Evolutionary conservation across 495 filamentous ascomycete species (phyloP), one percentile per base, ranked within the genome.

Genomic region (Mytilinidion resinicola): DNA sequence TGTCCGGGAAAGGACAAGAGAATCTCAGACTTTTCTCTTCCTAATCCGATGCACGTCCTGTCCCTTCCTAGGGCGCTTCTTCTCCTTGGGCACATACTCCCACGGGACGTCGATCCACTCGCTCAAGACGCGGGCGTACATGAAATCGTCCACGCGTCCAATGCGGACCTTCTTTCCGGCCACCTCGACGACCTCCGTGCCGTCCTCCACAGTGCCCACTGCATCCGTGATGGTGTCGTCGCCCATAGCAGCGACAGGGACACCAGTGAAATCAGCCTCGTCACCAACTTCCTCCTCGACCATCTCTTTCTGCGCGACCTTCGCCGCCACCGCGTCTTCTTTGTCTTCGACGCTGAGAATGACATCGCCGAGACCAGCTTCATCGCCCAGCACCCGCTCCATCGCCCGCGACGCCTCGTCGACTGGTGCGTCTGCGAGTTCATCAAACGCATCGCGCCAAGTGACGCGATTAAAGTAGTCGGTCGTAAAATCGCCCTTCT

Each of bases 401-500:
- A 96, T 92, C 25, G 91, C 92, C 17, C 83, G 84, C 48, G 82
- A 84, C 0, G 82, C 78, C 35, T 79, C 80, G 59, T 89, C 86
- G 15, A 79, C 77, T 33, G 76, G 72, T 33, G 81, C 82, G 35
- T 81, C 81, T 3, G 25, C 25, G 6, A 30, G 25, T 51, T 78
- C 78, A 57, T 81, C 83, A 42, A 88, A 78, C 64, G 89, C 83
- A 53, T 89, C 88, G 47, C 82, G 80, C 47, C 85, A 82, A 3
- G 77, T 81, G 46, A 91, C 75, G 67, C 90, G 90, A 67, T 89
- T 90, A 76, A 96, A 93, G 74, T 96, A 92, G 70, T 97, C 95
- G 0, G 95, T 99, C 1, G 91, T 99, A 73, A 99, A 99, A 64
- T 92, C 91, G 49, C 95, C 95, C 70, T 96, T 91, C 70, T 99